phyloP scores from a whole-genome alignment of 2,329 filamentous ascomycete species.

The Aspergillus ibericus region DNA sequence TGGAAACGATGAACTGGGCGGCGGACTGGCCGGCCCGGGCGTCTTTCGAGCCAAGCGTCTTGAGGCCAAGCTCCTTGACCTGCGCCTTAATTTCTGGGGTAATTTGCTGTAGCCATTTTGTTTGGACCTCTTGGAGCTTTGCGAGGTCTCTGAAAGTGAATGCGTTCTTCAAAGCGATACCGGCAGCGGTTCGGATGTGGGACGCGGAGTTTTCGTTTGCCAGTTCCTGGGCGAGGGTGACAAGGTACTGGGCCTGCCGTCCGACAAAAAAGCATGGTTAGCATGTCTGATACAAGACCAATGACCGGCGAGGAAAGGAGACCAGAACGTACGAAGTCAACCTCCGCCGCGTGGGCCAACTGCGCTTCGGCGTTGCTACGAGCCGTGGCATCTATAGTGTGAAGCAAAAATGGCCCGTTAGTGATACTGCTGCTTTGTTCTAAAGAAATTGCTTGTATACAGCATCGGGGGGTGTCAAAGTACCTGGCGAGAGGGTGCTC shows the following conservation, averaged over 20 bases:
- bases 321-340: constrained; percentile 77
- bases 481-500: constrained; percentile 94
- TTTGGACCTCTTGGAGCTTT: constrained; percentile 85
- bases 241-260: constrained; percentile 81
- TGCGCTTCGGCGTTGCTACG: constrained; percentile 93
- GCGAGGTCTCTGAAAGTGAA: constrained; percentile 90
- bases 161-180: constrained; percentile 96
- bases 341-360: constrained; percentile 86
- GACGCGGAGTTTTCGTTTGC: constrained; percentile 83
- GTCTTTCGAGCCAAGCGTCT: constrained; percentile 79
- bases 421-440: constrained; percentile 13
- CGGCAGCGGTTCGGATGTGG: constrained; percentile 87
- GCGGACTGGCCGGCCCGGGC: constrained; percentile 82
- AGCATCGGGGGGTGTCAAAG: constrained; percentile 34
- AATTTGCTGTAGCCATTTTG: constrained; percentile 86
- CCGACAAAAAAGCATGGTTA: constrained; percentile 28
- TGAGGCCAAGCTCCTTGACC: constrained; percentile 87
- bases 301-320: constrained; percentile 32
- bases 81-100: constrained; percentile 77
- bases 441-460: neutral
- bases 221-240: constrained; percentile 88
- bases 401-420: constrained; percentile 33
- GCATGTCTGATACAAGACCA: constrained; percentile 8
- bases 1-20: constrained; percentile 91
- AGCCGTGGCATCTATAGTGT: constrained; percentile 72